A percentile compares a stretch with the other conserved stretches of the same genome.
These are phyloP conservation scores for Bryoglossum gracile DNA, from an alignment of 495 filamentous ascomycete genomes.

Conservation along the genomic window DNA sequence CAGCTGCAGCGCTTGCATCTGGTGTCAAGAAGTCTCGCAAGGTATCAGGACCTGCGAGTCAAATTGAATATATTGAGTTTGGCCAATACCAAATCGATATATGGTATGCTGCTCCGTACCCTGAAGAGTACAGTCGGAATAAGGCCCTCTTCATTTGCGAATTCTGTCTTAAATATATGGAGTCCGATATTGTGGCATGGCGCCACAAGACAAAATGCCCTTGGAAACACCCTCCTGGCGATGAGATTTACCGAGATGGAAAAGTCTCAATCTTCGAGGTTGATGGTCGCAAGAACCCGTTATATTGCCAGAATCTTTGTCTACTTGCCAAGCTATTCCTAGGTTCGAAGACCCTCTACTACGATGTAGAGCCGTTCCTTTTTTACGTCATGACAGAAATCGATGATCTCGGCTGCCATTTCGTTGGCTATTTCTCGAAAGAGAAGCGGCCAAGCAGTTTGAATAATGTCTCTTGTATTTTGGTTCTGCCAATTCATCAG, in stretches of 20 bases:
- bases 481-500: conserved; percentile 92
- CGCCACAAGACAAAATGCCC: conserved; percentile 96
- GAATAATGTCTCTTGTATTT: conserved; percentile 96
- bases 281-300: conserved; percentile 90
- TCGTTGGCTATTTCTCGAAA: conserved; percentile 98
- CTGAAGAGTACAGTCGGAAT: conserved; percentile 95
- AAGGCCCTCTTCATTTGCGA: conserved; percentile 95
- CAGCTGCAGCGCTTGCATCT: conserved; percentile 40
- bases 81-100: conserved; percentile 96
- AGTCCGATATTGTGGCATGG: conserved; percentile 95
- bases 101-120: conserved; percentile 98
- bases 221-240: conserved; percentile 90
- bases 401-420: conserved; percentile 89
- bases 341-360: conserved; percentile 96
- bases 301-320: conserved; percentile 97
- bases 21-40: conserved; percentile 51
- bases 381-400: conserved; percentile 99
- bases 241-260: conserved; percentile 94
- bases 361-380: conserved; percentile 95
- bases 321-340: conserved; percentile 93
- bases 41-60: conserved; percentile 76
- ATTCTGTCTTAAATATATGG: conserved; percentile 99
- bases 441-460: conserved; percentile 92
- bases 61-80: conserved; percentile 98
- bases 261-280: conserved; percentile 96